Percentiles rank a stretch among this genome's conserved stretches.
These are phyloP conservation scores for Cordyceps tenuipes DNA, from an alignment of 2,329 filamentous ascomycete species.

Conservation along the genomic window DNA sequence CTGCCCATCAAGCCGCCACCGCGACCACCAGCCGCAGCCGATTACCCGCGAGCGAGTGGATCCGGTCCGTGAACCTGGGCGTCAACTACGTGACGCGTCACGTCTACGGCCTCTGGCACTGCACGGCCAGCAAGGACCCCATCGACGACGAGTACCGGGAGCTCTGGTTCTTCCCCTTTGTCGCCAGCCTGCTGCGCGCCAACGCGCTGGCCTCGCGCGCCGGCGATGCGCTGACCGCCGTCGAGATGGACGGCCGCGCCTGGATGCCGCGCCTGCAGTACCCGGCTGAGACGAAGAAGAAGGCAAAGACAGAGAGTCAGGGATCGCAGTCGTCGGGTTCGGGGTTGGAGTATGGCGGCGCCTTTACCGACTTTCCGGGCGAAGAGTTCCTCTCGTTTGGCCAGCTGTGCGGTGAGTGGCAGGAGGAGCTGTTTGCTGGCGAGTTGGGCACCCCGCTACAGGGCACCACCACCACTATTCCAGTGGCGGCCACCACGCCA, in stretches of 20 bases:
- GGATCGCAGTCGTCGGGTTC: not conserved
- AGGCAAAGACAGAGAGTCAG: too few species aligned
- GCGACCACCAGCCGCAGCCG: constrained; percentile 1
- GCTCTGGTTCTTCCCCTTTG: constrained; percentile 17
- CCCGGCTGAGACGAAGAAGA: not conserved
- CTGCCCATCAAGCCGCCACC: not conserved
- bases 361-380: constrained; percentile 18
- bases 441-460: not conserved
- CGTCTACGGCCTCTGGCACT: constrained; percentile 20
- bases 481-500: not conserved
- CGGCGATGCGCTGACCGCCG: not conserved
- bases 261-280: constrained; percentile 6
- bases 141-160: constrained; percentile 17
- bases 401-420: constrained; percentile 20
- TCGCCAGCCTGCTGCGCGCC: constrained; percentile 8
- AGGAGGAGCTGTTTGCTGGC: constrained; percentile 9
- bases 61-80: constrained; percentile 25
- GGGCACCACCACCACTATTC: too few species aligned
- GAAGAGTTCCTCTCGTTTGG: constrained; percentile 21
- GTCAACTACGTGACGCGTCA: constrained; percentile 18
- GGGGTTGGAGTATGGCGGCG: constrained; percentile 8
- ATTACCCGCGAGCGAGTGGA: constrained; percentile 19
- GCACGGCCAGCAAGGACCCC: constrained; percentile 17
- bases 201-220: constrained; percentile 7
- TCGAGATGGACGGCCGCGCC: constrained; percentile 6